These are phyloP conservation scores for Fragosphaeria purpurea DNA, from an alignment of 2,329 filamentous ascomycete species.

Conservation along the genomic window DNA sequence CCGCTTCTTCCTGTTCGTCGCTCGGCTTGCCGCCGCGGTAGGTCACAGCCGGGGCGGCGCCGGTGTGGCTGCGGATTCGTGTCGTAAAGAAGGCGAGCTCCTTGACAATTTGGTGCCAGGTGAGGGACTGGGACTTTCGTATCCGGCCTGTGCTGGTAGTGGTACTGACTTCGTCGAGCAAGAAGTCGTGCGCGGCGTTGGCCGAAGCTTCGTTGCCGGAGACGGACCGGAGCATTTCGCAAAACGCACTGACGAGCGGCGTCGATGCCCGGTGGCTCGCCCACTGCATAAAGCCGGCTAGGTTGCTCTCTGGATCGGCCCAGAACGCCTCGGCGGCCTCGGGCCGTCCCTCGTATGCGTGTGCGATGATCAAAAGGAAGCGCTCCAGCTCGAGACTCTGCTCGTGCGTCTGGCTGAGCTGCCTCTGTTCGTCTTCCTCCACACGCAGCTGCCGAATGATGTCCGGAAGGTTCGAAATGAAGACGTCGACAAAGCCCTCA, in stretches of 20 bases:
- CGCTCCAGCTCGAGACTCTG: slow-evolving; percentile 71
- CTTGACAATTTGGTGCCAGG: slow-evolving; percentile 85
- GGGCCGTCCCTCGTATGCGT: slow-evolving; percentile 75
- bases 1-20: slow-evolving; percentile 61
- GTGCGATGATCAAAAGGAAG: slow-evolving; percentile 86
- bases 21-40: slow-evolving; percentile 52
- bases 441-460: slow-evolving; percentile 74
- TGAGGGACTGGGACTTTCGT: slow-evolving; percentile 72
- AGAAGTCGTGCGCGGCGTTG: slow-evolving; percentile 74
- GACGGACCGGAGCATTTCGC: slow-evolving; percentile 87
- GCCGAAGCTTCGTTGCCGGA: slow-evolving; percentile 76
- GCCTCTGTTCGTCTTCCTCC: slow-evolving; percentile 82
- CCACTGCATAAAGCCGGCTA: slow-evolving; percentile 94
- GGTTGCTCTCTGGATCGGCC: slow-evolving; percentile 82
- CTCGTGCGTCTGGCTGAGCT: slow-evolving; percentile 53
- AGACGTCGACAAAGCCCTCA: slow-evolving; percentile 80
- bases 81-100: slow-evolving; percentile 78
- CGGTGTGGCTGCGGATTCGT: slow-evolving; percentile 64
- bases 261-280: slow-evolving; percentile 91
- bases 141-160: slow-evolving; percentile 57
- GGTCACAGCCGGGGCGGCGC: slow-evolving; percentile 40
- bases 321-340: slow-evolving; percentile 85
- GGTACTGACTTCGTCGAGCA: slow-evolving; percentile 73
- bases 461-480: slow-evolving; percentile 92
- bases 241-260: slow-evolving; percentile 91